Conservation (phyloP, 805 yeast genomes). For the Metschnikowia continentalis region DNA sequence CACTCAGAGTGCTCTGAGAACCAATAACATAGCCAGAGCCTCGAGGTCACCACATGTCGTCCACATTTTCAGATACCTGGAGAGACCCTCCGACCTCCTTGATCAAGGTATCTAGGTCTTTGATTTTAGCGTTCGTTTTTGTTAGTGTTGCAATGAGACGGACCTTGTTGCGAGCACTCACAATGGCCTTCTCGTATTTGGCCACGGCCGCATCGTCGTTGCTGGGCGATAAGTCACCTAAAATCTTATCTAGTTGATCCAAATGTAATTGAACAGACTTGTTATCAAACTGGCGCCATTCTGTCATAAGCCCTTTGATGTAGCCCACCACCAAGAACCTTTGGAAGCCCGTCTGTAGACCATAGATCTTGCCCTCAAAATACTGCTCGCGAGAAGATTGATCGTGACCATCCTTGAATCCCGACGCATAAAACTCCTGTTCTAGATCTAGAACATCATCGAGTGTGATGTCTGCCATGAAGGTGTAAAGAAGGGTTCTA, state of each 20-base stretch:
- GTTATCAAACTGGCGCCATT: constrained; percentile 24
- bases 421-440: constrained; percentile 57
- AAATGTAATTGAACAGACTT: constrained; percentile 22
- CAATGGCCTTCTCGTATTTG: constrained; percentile 46
- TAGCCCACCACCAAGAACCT: constrained; percentile 68
- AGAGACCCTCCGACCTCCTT: constrained; percentile 37
- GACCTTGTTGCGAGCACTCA: constrained; percentile 58
- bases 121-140: constrained; percentile 28
- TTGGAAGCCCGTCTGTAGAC: constrained; percentile 75
- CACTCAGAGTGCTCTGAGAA: neutral
- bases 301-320: constrained; percentile 46
- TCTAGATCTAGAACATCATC: constrained; percentile 57
- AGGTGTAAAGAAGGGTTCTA: neutral
- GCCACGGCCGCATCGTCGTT: constrained; percentile 58
- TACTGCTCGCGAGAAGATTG: constrained; percentile 58
- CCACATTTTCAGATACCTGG: constrained; percentile 33
- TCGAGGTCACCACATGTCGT: constrained; percentile 39
- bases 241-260: constrained; percentile 26
- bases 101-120: constrained; percentile 28
- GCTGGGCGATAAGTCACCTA: constrained; percentile 14
- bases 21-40: neutral
- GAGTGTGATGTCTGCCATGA: constrained; percentile 31
- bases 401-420: constrained; percentile 65
- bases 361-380: constrained; percentile 79
- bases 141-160: constrained; percentile 42